Conservation (phyloP, 1,284 basidiomycete species). For the Naganishia albida region DNA sequence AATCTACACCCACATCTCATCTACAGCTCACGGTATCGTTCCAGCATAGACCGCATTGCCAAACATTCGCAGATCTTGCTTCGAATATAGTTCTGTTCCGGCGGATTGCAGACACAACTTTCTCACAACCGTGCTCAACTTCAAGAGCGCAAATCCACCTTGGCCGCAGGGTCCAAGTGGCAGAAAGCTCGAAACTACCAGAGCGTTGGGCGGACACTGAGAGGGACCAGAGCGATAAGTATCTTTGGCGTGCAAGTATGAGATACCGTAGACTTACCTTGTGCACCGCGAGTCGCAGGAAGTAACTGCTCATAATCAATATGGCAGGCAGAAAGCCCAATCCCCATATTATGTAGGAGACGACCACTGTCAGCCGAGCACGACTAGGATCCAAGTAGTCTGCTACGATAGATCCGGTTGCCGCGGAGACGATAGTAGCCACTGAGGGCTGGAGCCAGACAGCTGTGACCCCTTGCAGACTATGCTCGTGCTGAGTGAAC, state of each 20-base stretch:
- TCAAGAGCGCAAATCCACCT: slow-evolving; percentile 63
- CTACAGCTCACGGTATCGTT: slow-evolving; percentile 32
- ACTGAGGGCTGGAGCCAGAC: slow-evolving; percentile 73
- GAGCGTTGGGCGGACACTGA: slow-evolving; percentile 23
- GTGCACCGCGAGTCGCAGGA: slow-evolving; percentile 55
- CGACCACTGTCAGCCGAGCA: slow-evolving; percentile 62
- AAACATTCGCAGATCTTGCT: slow-evolving; percentile 32
- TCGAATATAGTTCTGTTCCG: slow-evolving; percentile 38
- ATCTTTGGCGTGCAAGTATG: slow-evolving; percentile 41
- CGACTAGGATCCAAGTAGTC: slow-evolving; percentile 58
- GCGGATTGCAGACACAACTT: slow-evolving; percentile 39
- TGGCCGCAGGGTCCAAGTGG: slow-evolving; percentile 63
- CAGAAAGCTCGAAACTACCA: slow-evolving; percentile 57
- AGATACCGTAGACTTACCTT: slow-evolving; percentile 34
- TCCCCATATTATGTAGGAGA: slow-evolving; percentile 56
- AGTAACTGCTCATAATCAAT: slow-evolving; percentile 62
- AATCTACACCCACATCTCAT: not conserved
- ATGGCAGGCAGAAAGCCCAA: slow-evolving; percentile 58
- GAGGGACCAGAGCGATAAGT: slow-evolving; percentile 46
- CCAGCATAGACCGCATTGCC: slow-evolving; percentile 34
- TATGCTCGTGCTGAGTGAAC: slow-evolving; percentile 65
- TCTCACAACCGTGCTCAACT: slow-evolving; percentile 58
- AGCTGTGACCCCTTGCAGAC: slow-evolving; percentile 62
- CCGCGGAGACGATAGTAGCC: slow-evolving; percentile 67
- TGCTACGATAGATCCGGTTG: slow-evolving; percentile 66